Base-by-base conservation (phyloP, 176 grass and related monocot species). In the Dactylis glomerata region DNA sequence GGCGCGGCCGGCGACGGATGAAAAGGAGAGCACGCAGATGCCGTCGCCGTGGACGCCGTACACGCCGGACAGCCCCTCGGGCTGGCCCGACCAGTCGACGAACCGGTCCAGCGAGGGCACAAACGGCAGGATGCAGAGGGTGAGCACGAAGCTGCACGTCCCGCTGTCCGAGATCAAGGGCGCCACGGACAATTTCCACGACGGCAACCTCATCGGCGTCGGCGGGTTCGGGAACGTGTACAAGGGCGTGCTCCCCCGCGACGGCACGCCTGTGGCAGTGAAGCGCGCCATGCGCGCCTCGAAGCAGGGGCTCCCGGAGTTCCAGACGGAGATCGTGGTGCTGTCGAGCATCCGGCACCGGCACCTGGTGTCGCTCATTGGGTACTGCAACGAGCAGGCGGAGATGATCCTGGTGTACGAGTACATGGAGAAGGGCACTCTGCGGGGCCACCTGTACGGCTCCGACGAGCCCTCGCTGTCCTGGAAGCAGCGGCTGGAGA, bases 381-480 rank as follows among this genome's bases (percentile, higher is more conserved):
- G 91, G 52, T 92, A 92, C 81, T 92, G 93, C 65, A 80, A 89
- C 85, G 91, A 95, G 90, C 80, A 82, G 36, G 79, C 72, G 10
- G 91, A 95, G 81, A 95, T 92, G 93, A 95, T 95, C 34, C 84
- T 95, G 1, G 93, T 95, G 16, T 95, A 92, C 79, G 93, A 96
- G 75, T 96, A 86, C 62, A 92, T 96, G 90, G 90, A 92, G 71
- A 92, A 92, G 20, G 91, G 91, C 69, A 86, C 93, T 24, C 82
- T 95, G 32, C 85, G 93, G 46, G 73, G 84, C 52, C 88, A 95
- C 87, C 84, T 95, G 11, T 95, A 92, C 77, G 90, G 80, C 5
- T 58, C 49, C 3, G 81, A 55, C 8, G 84, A 83, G 31, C 79
- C 82, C 42, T 1, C 82, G 47, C 79, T 94, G 10, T 77, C 92